Evolutionary conservation across 768 basidiomycete genomes (phyloP), one percentile per base, ranked within the genome.

Genomic region (Suillus variegatus): DNA sequence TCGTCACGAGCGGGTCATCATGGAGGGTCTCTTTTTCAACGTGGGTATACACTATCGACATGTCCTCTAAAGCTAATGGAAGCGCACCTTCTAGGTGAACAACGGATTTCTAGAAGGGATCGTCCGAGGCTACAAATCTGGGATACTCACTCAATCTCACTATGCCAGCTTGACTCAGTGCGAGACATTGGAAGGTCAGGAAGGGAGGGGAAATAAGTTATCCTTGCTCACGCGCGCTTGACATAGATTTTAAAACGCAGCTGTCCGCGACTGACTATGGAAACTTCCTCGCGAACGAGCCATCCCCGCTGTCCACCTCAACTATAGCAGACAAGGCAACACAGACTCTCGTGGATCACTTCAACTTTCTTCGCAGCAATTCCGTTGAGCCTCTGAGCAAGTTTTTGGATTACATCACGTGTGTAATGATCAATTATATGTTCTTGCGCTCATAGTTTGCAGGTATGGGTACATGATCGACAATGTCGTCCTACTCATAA

Each of bases 391-490:
- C 97, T 1, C 78, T 99, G 64, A 86, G 87, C 75, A 97, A 90
- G 72, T 99, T 99, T 76, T 82, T 99, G 66, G 97, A 99, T 73
- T 99, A 98, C 77, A 93, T 99, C 80, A 99, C 96, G 92, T 99
- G 79, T 69, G 93, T 85, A 20, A 32, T 67, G 22, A 38, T 64
- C 41, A 62, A 44, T 58, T 44, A 44, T 65, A 63, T 32, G 58
- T 61, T 40, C 51, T 6, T 38, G 36, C 60, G 40, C 7, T 38
- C 55, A 43, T 60, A 69, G 61, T 68, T 65, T 46, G 66, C 77
- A 97, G 95, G 54, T 97, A 97, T 76, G 95, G 89, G 38, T 99
- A 99, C 80, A 99, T 99, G 97, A 99, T 99, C 74, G 97, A 99
- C 86, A 99, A 99, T 76, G 93, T 99, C 72, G 90, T 99, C 65